Evolutionary conservation across 1,284 basidiomycete species (phyloP), one percentile per base, ranked within the genome.

Genomic region (Cutaneotrichosporon sp.): DNA sequence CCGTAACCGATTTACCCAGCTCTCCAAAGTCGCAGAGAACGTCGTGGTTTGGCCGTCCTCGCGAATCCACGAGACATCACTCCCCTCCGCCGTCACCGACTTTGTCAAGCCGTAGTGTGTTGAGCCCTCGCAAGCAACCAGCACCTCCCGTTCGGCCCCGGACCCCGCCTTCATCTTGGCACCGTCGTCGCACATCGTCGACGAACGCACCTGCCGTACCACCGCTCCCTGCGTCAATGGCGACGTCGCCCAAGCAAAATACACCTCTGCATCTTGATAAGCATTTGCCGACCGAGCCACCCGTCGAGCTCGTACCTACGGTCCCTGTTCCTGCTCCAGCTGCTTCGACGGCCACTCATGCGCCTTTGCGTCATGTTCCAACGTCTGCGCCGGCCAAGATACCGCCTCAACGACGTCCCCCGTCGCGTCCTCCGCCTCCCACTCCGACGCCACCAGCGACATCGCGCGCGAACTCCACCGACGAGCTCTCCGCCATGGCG

Each of bases 351-450:
- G 9, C 29, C 29, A 9, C 10, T 14, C 29, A 31, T 31, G 29
- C 29, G 29, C 16, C 14, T 22, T 14, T 31, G 29, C 29, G 29
- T 10, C 14, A 20, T 14, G 19, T 41, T 17, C 47, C 52, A 1
- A 19, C 27, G 2, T 43, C 53, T 3, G 39, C 39, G 3, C 49
- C 49, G 11, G 41, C 44, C 10, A 42, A 41, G 5, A 47, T 54
- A 14, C 52, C 52, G 5, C 56, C 56, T 9, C 49, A 29, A 9
- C 47, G 52, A 20, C 46, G 52, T 17, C 52, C 52, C 19, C 52
- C 56, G 2, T 46, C 56, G 27, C 37, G 46, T 9, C 56, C 56
- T 12, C 41, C 43, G 9, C 56, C 56, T 4, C 52, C 56, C 4
- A 51, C 52, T 1, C 52, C 56, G 0, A 51, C 52, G 5, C 56